phyloP scores from a whole-genome alignment of 2,329 filamentous ascomycete genomes.

The Huntiella moniliformis region DNA sequence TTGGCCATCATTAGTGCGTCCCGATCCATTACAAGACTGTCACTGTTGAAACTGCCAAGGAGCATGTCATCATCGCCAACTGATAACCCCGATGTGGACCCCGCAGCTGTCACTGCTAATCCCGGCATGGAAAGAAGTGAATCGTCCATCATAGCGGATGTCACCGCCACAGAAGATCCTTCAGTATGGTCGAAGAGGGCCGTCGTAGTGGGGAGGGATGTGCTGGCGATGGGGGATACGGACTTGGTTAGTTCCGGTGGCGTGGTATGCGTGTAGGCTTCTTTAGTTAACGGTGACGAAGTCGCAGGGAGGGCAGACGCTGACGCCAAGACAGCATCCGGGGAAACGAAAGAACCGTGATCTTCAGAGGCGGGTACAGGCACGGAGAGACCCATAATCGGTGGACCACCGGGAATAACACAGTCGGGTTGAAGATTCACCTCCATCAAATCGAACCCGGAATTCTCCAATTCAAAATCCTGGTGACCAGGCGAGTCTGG shows the following conservation, averaged over 20 bases:
- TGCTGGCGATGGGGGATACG: constrained; percentile 32
- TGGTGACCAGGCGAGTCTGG: constrained; percentile 31
- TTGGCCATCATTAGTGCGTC: constrained; percentile 33
- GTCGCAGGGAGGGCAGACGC: not conserved
- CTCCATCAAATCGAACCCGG: constrained; percentile 28
- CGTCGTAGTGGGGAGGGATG: constrained; percentile 1
- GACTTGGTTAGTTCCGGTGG: constrained; percentile 43
- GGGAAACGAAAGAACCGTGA: constrained; percentile 28
- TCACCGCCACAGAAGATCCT: constrained; percentile 14
- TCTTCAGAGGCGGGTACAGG: constrained; percentile 6
- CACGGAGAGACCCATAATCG: constrained; percentile 2
- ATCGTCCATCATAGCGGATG: constrained; percentile 13
- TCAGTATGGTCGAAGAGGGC: constrained; percentile 30
- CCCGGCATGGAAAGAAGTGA: not conserved
- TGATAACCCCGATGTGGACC: constrained; percentile 15
- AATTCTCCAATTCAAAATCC: constrained; percentile 26
- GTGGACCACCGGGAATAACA: constrained; percentile 7
- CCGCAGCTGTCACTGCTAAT: not conserved
- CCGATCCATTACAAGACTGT: constrained; percentile 26
- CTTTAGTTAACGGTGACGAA: constrained; percentile 21
- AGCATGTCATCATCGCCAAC: constrained; percentile 24
- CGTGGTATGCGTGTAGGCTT: constrained; percentile 30
- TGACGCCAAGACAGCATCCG: constrained; percentile 24
- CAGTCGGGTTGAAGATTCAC: constrained; percentile 16
- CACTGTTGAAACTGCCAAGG: constrained; percentile 25